phyloP scores from a whole-genome alignment of 306 rosid species.

The Rosa persica region DNA sequence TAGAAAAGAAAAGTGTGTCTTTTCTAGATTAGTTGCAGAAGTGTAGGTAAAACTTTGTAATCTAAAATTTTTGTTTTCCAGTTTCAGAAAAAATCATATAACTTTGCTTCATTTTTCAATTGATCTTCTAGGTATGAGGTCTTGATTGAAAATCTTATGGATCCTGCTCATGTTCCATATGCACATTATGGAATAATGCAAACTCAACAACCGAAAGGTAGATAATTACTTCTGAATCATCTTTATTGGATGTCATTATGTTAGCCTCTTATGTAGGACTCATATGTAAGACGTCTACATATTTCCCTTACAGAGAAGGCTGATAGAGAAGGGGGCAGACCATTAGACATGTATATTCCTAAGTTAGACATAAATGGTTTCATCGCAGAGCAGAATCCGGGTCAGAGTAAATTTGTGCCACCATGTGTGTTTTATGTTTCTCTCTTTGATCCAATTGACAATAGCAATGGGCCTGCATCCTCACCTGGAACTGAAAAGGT shows the following conservation, averaged over 20 bases:
- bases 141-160: slow-evolving; percentile 84
- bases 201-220: slow-evolving; percentile 46
- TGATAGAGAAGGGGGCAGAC: slow-evolving; percentile 97
- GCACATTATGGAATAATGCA: slow-evolving; percentile 68
- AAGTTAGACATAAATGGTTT: slow-evolving; percentile 65
- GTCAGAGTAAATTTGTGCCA: slow-evolving; percentile 52
- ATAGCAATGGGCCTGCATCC: slow-evolving; percentile 30
- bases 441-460: not conserved
- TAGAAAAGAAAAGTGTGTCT: too few species aligned
- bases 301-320: slow-evolving; percentile 48
- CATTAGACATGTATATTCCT: slow-evolving; percentile 54
- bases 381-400: slow-evolving; percentile 49
- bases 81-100: not conserved
- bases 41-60: not conserved
- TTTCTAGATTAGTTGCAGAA: too few species aligned
- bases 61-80: not conserved
- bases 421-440: slow-evolving; percentile 66
- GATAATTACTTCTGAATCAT: slow-evolving; percentile 19
- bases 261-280: not conserved
- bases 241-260: slow-evolving; percentile 9
- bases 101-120: not conserved
- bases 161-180: slow-evolving; percentile 85
- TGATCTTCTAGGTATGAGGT: slow-evolving; percentile 74
- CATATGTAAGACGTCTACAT: slow-evolving; percentile 22
- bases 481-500: slow-evolving; percentile 55